Evolutionary conservation across 2,329 filamentous ascomycete genomes (phyloP).

Genomic region (Microdochium paspali): DNA sequence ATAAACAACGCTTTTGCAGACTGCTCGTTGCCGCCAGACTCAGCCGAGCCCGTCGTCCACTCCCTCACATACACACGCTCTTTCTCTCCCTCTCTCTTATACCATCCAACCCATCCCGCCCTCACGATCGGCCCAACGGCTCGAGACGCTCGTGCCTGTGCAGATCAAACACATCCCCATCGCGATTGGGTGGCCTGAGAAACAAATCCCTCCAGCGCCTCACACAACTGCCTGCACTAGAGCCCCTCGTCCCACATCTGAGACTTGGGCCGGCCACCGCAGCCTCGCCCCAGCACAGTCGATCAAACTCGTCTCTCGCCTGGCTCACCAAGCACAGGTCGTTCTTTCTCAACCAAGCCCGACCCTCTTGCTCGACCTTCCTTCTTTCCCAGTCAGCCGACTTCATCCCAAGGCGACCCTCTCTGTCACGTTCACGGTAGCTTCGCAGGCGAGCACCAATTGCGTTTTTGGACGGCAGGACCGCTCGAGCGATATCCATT

Average conservation of each 20-base stretch:
- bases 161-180: neutral
- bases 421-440: neutral
- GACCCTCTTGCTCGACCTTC: neutral
- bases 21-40: neutral
- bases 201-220: too few relatives aligned
- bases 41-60: neutral
- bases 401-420: neutral
- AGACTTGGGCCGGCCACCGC: neutral
- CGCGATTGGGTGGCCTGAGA: neutral
- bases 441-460: conserved; percentile 1
- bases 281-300: neutral
- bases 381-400: neutral
- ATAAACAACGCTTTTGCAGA: neutral
- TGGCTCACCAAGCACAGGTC: too few relatives aligned
- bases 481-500: neutral
- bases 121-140: neutral
- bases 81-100: too few relatives aligned
- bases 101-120: too few relatives aligned
- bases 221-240: too few relatives aligned
- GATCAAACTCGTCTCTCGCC: neutral
- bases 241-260: neutral
- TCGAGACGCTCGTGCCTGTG: neutral
- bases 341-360: too few relatives aligned
- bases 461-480: neutral
- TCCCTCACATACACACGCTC: neutral